Base-by-base conservation (phyloP, 164 flowering plant genomes). In the Malania oleifera region DNA sequence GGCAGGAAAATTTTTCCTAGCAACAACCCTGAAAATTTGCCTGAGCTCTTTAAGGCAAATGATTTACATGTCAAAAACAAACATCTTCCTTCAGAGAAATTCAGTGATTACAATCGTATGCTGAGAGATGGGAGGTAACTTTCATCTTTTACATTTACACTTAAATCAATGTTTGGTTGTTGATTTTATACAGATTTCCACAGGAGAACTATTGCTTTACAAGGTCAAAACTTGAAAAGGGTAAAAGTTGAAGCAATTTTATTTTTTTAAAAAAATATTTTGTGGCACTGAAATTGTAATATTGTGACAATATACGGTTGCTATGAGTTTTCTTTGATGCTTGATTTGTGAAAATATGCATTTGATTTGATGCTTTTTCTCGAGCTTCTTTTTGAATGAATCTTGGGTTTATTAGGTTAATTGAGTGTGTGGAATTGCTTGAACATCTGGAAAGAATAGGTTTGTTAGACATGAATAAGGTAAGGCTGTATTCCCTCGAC, bases 401-500 rank as follows among this genome's bases (percentile, higher is more conserved):
- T 20, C 35, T 18, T 63, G 54, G 56, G 23, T 29, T 61, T 66
- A 27, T 64, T 68, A 90, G 97, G 91, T 67, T 93, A 69, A 61
- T 40, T 47, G 89, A 85, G 22, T 83, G 92, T 63, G 46, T 93
- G 37, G 75, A 77, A 47, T 69, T 90, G 74, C 84, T 93, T 56
- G 83, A 93, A 73, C 82, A 80, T 47, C 63, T 85, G 89, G 92
- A 86, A 66, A 73, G 54, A 62, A 68, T 62, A 51, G 86, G 84
- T 45, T 63, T 76, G 65, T 59, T 93, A 67, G 89, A 90, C 69
- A 93, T 85, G 96, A 69, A 79, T 64, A 86, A 88, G 81, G 99
- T 84, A 59, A 54, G 65, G 41, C 29, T 64, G 37, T 22, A 14
- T 59, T 17, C 46, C 29, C 37, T 52, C 63, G 31, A 34, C 37